Evolutionary conservation across 2,329 filamentous ascomycete species (phyloP), one percentile per base, ranked within the genome.

Genomic region (Ramularia endophylla): DNA sequence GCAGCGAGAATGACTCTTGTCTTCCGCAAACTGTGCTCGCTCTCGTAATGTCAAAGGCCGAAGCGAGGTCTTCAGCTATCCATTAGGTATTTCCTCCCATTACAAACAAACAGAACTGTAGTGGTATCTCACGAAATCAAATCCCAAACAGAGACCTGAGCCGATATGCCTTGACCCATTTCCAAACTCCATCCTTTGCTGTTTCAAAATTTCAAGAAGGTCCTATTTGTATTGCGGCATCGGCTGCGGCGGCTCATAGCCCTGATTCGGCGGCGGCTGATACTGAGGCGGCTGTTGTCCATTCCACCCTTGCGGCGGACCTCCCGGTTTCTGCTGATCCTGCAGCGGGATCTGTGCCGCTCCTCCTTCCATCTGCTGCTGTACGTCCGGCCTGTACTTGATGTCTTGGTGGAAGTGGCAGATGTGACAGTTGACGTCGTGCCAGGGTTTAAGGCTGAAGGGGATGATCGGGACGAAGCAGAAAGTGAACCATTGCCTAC

Each of bases 331-430:
- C 6, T 6, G 22, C 36, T 51, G 53, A 31, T 56, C 56, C 44
- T 63, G 56, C 55, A 62, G 51, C 22, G 59, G 59, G 46, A 64
- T 61, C 36, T 52, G 54, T 34, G 32, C 32, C 12, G 37, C 43
- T 40, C 42, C 46, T 33, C 53, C 53, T 13, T 59, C 41, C 60
- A 61, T 61, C 48, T 61, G 58, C 32, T 59, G 53, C 41, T 63
- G 55, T 8, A 64, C 63, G 41, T 65, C 63, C 7, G 62, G 62
- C 31, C 62, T 54, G 36, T 59, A 69, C 57, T 68, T 68, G 51
- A 72, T 62, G 48, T 73, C 69, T 61, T 89, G 83, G 49, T 78
- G 74, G 61, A 87, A 88, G 60, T 82, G 79, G 73, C 85, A 90
- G 61, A 88, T 80, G 57, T 79, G 74, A 68, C 85, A 90, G 44